Conservation (phyloP, 2,329 filamentous ascomycete species). For the Ceratocystis papillata region DNA sequence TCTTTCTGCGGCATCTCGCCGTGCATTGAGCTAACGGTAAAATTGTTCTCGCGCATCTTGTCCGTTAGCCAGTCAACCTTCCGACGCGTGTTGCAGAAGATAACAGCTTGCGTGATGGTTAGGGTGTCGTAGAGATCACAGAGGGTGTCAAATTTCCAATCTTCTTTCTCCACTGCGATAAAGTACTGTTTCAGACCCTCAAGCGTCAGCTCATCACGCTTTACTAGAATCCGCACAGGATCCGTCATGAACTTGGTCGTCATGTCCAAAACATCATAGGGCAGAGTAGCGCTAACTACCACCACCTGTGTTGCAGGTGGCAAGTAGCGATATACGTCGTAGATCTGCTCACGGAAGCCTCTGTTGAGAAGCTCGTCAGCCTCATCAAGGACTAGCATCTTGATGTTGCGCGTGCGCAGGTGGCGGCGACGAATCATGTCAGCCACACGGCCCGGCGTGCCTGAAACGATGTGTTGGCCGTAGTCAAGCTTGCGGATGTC, state of each 20-base stretch:
- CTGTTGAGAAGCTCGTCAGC: slow-evolving; percentile 66
- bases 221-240: slow-evolving; percentile 88
- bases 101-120: slow-evolving; percentile 96
- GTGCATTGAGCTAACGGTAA: slow-evolving; percentile 97
- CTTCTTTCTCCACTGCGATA: slow-evolving; percentile 97
- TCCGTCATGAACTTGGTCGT: slow-evolving; percentile 99
- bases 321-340: slow-evolving; percentile 95
- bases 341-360: slow-evolving; percentile 96
- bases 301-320: slow-evolving; percentile 97
- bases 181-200: slow-evolving; percentile 99
- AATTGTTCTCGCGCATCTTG: slow-evolving; percentile 98
- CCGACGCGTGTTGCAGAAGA: slow-evolving; percentile 97
- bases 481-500: slow-evolving; percentile 97
- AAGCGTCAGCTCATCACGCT: slow-evolving; percentile 95
- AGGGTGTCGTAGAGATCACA: slow-evolving; percentile 98
- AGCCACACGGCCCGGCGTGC: slow-evolving; percentile 85
- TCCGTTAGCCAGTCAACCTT: slow-evolving; percentile 99
- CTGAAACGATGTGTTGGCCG: slow-evolving; percentile 93
- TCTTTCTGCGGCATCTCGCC: slow-evolving; percentile 99
- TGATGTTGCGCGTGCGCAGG: slow-evolving; percentile 50
- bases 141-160: slow-evolving; percentile 98
- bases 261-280: slow-evolving; percentile 97
- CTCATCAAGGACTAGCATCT: slow-evolving; percentile 54
- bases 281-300: slow-evolving; percentile 89
- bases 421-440: slow-evolving; percentile 52